phyloP scores from a whole-genome alignment of 2,329 filamentous ascomycete genomes.

The Blastomyces percursus region DNA sequence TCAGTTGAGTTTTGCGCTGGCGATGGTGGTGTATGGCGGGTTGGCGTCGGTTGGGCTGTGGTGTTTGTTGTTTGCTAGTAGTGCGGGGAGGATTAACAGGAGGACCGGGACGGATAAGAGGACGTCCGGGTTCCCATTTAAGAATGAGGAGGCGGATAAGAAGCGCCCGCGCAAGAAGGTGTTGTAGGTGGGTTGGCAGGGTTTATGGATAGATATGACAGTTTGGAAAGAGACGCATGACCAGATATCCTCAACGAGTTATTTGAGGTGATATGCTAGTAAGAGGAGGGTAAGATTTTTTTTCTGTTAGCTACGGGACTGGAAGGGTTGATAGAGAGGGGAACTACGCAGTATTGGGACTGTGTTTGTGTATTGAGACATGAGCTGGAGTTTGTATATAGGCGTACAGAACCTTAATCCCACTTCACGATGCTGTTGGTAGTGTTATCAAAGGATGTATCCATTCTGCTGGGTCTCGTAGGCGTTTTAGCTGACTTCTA shows the following conservation, averaged over 20 bases:
- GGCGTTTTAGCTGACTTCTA: too few relatives aligned
- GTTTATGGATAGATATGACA: neutral
- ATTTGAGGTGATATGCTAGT: too few relatives aligned
- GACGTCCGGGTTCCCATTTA: constrained; percentile 55
- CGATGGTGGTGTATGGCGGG: constrained; percentile 45
- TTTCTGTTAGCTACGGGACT: neutral
- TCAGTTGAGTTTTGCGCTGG: constrained; percentile 50
- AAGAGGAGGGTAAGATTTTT: too few relatives aligned
- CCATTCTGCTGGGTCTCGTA: neutral
- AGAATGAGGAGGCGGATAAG: constrained; percentile 48
- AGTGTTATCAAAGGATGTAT: neutral
- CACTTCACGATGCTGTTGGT: neutral
- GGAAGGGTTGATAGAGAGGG: neutral
- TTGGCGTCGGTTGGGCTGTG: constrained; percentile 55
- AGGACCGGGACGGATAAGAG: constrained; percentile 58
- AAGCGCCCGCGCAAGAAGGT: constrained; percentile 28
- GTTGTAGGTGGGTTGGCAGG: neutral
- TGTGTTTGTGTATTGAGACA: neutral
- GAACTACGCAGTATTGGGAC: neutral
- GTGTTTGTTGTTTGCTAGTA: constrained; percentile 50
- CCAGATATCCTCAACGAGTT: too few relatives aligned
- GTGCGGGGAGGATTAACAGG: constrained; percentile 46
- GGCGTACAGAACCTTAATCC: neutral
- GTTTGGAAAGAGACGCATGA: neutral
- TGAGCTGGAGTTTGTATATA: neutral